Evolutionary conservation across 1,284 basidiomycete genomes (phyloP).

Genomic region (Neolentinus lepideus): DNA sequence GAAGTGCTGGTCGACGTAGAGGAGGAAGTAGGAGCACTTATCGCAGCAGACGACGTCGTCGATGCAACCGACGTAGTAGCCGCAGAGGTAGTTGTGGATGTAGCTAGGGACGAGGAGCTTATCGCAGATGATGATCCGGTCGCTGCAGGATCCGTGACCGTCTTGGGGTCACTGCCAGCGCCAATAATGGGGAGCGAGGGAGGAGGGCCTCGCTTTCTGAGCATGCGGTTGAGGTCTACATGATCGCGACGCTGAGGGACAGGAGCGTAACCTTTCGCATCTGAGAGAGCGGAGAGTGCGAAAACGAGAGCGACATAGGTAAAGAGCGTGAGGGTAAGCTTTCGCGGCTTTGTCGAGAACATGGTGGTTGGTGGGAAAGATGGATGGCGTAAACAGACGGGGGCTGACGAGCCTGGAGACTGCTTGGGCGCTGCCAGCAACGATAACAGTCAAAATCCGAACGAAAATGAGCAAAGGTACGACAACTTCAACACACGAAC

Average conservation of each 20-base stretch:
- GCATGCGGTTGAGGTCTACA: conserved; percentile 51
- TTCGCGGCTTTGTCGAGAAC: conserved; percentile 35
- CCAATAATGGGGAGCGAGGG: conserved; percentile 1
- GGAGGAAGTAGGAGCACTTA: conserved; percentile 13
- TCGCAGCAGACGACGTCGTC: conserved; percentile 18
- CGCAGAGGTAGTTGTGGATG: neutral
- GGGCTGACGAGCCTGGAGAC: conserved; percentile 2
- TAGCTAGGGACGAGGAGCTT: conserved; percentile 3
- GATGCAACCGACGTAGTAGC: conserved; percentile 2
- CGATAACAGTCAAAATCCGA: neutral
- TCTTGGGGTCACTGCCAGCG: conserved; percentile 3
- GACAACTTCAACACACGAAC: neutral
- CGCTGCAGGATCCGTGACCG: no score
- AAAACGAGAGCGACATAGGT: conserved; percentile 45
- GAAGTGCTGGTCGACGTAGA: conserved; percentile 8
- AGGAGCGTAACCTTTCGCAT: conserved; percentile 35
- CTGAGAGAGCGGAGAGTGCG: conserved; percentile 32
- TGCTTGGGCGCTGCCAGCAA: neutral
- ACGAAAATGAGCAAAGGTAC: neutral
- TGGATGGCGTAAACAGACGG: conserved; percentile 6
- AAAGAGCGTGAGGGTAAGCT: conserved; percentile 55
- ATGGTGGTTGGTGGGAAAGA: conserved; percentile 23
- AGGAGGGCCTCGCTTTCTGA: conserved; percentile 51
- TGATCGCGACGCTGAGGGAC: conserved; percentile 42
- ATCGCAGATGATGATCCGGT: no score